These are phyloP conservation scores for Trametes punicea DNA, from an alignment of 768 basidiomycete genomes.

Conservation along the genomic window DNA sequence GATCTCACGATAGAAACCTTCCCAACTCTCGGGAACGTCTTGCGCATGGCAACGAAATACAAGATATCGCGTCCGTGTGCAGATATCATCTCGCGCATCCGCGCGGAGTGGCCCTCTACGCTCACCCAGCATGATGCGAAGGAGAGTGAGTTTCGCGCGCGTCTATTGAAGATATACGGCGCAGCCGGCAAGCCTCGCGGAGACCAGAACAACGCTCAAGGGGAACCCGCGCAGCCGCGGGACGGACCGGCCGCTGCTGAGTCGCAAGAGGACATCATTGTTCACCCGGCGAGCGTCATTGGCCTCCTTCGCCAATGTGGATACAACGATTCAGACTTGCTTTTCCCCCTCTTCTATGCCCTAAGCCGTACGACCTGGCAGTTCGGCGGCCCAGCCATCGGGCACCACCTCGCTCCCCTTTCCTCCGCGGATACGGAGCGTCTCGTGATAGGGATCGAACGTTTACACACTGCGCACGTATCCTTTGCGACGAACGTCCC, in stretches of 20 bases:
- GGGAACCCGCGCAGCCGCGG: not conserved
- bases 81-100: constrained; percentile 29
- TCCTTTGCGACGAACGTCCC: constrained; percentile 1
- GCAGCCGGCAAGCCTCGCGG: not conserved
- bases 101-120: constrained; percentile 32
- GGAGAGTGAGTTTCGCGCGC: constrained; percentile 18
- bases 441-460: constrained; percentile 23
- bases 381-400: constrained; percentile 17
- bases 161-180: not conserved
- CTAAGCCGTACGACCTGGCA: constrained; percentile 25
- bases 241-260: not conserved
- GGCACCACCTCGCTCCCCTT: constrained; percentile 24
- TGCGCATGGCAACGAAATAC: constrained; percentile 33
- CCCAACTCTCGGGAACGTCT: constrained; percentile 21
- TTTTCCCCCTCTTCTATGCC: constrained; percentile 29
- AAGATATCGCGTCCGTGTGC: constrained; percentile 29
- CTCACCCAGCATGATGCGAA: constrained; percentile 26
- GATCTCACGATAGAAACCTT: constrained; percentile 20
- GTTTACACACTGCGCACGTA: constrained; percentile 17
- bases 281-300: constrained; percentile 26
- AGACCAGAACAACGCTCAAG: not conserved
- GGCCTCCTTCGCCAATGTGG: constrained; percentile 25
- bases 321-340: constrained; percentile 15
- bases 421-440: constrained; percentile 24
- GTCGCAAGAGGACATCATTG: constrained; percentile 23